These are phyloP conservation scores for Glycine soja DNA, from an alignment of 306 rosid genomes.

Conservation along the genomic window DNA sequence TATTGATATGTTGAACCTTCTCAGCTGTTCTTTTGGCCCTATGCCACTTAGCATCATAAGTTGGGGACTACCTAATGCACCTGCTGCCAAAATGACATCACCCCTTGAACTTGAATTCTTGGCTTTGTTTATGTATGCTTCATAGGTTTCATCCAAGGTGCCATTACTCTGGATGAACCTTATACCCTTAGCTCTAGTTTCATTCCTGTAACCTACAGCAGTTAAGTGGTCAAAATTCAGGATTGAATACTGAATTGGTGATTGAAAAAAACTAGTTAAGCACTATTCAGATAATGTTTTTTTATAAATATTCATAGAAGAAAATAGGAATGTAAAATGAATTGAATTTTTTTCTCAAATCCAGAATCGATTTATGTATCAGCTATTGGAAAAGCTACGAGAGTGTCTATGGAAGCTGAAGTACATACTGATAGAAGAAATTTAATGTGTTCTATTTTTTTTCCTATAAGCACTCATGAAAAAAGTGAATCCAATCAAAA, in stretches of 20 bases:
- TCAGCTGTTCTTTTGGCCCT: conserved; percentile 67
- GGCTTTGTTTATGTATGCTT: conserved; percentile 61
- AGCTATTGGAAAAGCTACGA: no score
- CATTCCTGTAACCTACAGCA: conserved; percentile 55
- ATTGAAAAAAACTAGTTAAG: not conserved
- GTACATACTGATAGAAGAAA: no score
- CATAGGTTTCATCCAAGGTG: conserved; percentile 46
- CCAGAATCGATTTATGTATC: no score
- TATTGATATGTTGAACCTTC: conserved; percentile 54
- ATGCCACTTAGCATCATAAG: conserved; percentile 70
- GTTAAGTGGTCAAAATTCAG: conserved; percentile 28
- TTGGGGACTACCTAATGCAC: conserved; percentile 85
- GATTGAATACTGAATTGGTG: not conserved
- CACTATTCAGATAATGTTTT: not conserved
- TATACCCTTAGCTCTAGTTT: conserved; percentile 64
- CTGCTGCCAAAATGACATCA: conserved; percentile 79
- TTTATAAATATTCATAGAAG: not conserved
- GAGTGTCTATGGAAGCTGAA: no score
- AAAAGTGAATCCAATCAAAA: not conserved
- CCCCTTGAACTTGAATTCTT: conserved; percentile 58
- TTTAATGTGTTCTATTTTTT: no score
- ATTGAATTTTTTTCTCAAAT: not conserved
- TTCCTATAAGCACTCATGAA: not conserved
- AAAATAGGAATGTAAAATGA: not conserved
- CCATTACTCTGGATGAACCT: conserved; percentile 69